phyloP scores from a whole-genome alignment of 768 basidiomycete species.

The Trametopsis cervina region DNA sequence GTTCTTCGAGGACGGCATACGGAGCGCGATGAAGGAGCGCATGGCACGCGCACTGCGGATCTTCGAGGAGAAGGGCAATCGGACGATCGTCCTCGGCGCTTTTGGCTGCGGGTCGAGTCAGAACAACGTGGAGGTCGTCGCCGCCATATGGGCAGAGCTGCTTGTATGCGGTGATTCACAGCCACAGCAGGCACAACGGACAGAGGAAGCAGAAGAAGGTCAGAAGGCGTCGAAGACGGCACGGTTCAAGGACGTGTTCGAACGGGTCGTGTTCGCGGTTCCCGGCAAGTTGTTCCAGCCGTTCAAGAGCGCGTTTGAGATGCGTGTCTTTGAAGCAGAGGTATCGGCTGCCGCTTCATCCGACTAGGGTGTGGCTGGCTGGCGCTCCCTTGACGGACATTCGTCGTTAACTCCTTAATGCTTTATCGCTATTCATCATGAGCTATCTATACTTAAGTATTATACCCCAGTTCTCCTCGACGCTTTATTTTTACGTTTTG shows the following conservation, averaged over 20 bases:
- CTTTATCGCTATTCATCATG: no score
- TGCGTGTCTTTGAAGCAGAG: conserved; percentile 32
- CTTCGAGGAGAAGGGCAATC: conserved; percentile 35
- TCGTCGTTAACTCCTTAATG: no score
- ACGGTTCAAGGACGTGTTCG: conserved; percentile 34
- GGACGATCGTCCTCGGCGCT: conserved; percentile 34
- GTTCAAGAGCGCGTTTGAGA: conserved; percentile 35
- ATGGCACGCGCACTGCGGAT: conserved; percentile 40
- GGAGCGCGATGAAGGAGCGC: conserved; percentile 37
- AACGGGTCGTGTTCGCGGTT: conserved; percentile 37
- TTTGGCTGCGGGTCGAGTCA: conserved; percentile 38
- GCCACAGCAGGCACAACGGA: conserved; percentile 14
- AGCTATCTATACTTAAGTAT: no score
- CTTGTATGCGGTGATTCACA: conserved; percentile 28
- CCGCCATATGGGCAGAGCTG: conserved; percentile 40
- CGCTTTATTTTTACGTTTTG: no score
- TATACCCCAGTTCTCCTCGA: no score
- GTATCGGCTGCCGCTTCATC: conserved; percentile 17
- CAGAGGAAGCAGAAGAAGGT: conserved; percentile 13
- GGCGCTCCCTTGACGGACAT: no score
- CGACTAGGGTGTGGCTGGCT: no score
- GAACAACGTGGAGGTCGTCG: conserved; percentile 36
- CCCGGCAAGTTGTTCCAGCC: conserved; percentile 28
- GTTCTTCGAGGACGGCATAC: conserved; percentile 33
- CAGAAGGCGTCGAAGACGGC: conserved; percentile 13